These are phyloP conservation scores for Botryotinia convoluta DNA, from an alignment of 2,329 filamentous ascomycete species.

Conservation along the genomic window DNA sequence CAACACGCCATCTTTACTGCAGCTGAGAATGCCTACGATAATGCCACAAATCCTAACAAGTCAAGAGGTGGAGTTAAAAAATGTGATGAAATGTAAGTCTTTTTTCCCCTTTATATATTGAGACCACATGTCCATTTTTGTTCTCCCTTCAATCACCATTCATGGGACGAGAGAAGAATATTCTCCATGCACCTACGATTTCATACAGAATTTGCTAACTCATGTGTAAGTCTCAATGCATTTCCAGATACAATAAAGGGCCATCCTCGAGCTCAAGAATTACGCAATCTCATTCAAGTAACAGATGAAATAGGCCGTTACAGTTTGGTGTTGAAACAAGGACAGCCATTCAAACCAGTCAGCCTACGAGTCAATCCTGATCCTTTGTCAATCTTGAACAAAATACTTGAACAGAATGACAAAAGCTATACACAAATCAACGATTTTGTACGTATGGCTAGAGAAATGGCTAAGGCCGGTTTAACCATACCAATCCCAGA, in stretches of 20 bases:
- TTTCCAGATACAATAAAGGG: constrained; percentile 58
- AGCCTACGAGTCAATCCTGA: constrained; percentile 74
- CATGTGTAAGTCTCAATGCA: constrained; percentile 53
- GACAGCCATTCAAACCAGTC: constrained; percentile 76
- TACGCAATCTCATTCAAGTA: constrained; percentile 65
- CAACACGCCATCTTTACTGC: constrained; percentile 60
- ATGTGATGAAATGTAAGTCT: constrained; percentile 68
- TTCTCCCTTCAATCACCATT: neutral
- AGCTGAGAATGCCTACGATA: constrained; percentile 72
- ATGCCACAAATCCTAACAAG: constrained; percentile 77
- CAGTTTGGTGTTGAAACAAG: constrained; percentile 73
- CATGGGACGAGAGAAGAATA: neutral
- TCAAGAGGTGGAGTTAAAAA: constrained; percentile 74
- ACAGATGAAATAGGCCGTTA: constrained; percentile 76
- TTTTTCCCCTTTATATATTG: neutral
- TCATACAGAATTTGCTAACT: neutral
- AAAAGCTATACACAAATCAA: constrained; percentile 72
- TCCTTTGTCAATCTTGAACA: constrained; percentile 69
- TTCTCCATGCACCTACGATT: neutral
- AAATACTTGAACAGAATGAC: constrained; percentile 72
- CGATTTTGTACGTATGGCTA: constrained; percentile 67
- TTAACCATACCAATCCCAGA: constrained; percentile 38
- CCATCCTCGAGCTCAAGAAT: constrained; percentile 52
- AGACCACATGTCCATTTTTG: neutral
- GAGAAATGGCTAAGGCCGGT: constrained; percentile 62